Conservation (phyloP, 2,329 filamentous ascomycete species). For the Periconia digitata region DNA sequence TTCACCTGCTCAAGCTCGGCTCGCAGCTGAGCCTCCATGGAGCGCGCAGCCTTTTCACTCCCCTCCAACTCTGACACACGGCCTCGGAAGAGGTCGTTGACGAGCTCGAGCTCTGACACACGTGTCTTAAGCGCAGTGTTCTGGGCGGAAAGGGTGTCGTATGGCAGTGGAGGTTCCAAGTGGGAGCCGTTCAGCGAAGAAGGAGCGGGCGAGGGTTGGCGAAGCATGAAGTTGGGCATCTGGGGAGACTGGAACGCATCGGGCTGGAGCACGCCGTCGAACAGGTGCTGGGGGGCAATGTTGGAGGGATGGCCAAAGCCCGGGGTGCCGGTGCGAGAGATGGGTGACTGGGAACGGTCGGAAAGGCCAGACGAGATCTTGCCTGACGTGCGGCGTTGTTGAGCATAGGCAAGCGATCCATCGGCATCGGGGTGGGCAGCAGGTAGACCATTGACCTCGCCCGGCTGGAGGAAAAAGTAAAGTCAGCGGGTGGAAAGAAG, state of each 20-base stretch:
- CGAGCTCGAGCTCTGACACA: conserved; percentile 92
- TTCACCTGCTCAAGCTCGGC: conserved; percentile 72
- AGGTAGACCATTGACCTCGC: conserved; percentile 57
- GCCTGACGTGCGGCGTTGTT: conserved; percentile 68
- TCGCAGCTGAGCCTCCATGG: conserved; percentile 59
- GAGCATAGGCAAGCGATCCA: conserved; percentile 57
- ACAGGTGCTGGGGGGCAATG: conserved; percentile 74
- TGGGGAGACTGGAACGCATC: conserved; percentile 65
- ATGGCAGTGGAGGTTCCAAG: conserved; percentile 72
- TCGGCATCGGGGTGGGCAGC: conserved; percentile 58
- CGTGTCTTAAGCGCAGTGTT: conserved; percentile 92
- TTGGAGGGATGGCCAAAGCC: conserved; percentile 66
- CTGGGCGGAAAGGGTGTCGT: conserved; percentile 75
- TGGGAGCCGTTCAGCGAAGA: conserved; percentile 63
- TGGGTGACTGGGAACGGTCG: conserved; percentile 74
- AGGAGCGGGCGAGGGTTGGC: conserved; percentile 59
- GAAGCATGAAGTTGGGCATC: conserved; percentile 46
- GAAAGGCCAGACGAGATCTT: conserved; percentile 72
- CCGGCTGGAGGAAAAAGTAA: conserved; percentile 16
- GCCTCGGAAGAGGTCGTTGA: conserved; percentile 73
- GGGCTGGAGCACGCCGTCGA: conserved; percentile 72
- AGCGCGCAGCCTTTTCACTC: conserved; percentile 67
- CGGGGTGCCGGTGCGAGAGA: conserved; percentile 78
- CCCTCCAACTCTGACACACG: conserved; percentile 73
- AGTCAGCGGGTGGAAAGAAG: conserved; percentile 9